Percentiles rank a stretch among this genome's conserved stretches.
phyloP scores from a whole-genome alignment of 345 rosid species.

The Moricandia moricandioides region DNA sequence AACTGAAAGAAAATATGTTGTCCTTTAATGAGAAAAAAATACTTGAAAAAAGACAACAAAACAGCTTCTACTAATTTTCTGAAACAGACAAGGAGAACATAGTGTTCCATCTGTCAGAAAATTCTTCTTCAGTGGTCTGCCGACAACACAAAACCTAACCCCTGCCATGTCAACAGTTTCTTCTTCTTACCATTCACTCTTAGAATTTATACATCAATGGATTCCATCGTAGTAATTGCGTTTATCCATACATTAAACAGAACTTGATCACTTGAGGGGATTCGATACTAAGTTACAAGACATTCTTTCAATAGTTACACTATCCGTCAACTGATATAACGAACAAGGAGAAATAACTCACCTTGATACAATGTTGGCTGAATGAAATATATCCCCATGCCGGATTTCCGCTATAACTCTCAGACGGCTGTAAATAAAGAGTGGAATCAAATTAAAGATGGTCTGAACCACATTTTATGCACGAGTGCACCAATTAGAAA shows the following conservation, averaged over 20 bases:
- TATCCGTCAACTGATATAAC: constrained; percentile 9
- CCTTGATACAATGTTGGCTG: constrained; percentile 99
- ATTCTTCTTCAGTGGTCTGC: background rate
- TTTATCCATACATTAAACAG: constrained; percentile 27
- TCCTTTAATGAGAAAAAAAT: background rate
- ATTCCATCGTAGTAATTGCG: constrained; percentile 21
- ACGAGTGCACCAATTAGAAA: constrained; percentile 3
- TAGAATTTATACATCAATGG: constrained; percentile 26
- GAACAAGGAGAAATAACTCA: constrained; percentile 34
- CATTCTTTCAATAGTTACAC: background rate
- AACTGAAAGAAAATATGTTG: background rate
- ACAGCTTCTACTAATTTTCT: background rate
- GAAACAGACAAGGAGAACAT: background rate
- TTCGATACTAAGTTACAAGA: background rate
- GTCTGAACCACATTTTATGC: background rate
- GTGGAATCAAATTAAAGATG: constrained; percentile 9
- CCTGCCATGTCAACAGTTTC: constrained; percentile 23
- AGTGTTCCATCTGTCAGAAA: constrained; percentile 1
- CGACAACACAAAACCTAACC: constrained; percentile 11
- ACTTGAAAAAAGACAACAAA: background rate
- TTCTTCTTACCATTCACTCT: constrained; percentile 10
- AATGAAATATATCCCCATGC: constrained; percentile 94
- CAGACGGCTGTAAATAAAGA: constrained; percentile 59
- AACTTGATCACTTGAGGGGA: constrained; percentile 4
- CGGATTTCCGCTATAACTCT: constrained; percentile 94